Conservation (phyloP, 352 stramenopile species). For the Pythium diclinum region DNA sequence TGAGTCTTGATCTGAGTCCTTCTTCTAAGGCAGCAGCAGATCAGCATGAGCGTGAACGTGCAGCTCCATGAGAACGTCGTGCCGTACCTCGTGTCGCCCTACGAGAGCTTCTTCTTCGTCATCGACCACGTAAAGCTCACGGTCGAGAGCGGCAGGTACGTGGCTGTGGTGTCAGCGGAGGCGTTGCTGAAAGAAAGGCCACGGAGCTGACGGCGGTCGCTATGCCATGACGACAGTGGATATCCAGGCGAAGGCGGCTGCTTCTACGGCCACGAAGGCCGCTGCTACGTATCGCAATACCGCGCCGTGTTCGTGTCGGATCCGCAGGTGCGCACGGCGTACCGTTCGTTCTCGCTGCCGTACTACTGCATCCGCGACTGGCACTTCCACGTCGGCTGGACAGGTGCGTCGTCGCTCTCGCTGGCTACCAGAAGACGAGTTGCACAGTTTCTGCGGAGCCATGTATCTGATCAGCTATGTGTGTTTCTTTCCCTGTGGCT, state of each 20-base stretch:
- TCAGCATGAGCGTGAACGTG: constrained; percentile 74
- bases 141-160: constrained; percentile 79
- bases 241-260: constrained; percentile 81
- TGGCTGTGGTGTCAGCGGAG: neutral
- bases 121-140: constrained; percentile 68
- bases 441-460: neutral
- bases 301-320: constrained; percentile 67
- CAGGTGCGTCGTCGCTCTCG: constrained; percentile 35
- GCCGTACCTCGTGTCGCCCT: constrained; percentile 77
- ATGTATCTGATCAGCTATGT: neutral
- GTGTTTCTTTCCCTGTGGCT: neutral
- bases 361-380: constrained; percentile 78
- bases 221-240: constrained; percentile 32
- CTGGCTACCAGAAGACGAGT: too few relatives aligned
- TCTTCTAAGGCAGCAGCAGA: neutral
- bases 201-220: neutral
- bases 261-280: constrained; percentile 68
- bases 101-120: constrained; percentile 77
- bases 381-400: constrained; percentile 55
- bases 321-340: constrained; percentile 33
- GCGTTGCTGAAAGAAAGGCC: neutral
- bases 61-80: constrained; percentile 51
- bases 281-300: constrained; percentile 79
- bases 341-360: constrained; percentile 73
- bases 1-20: constrained; percentile 20